Base-by-base conservation (phyloP, 768 basidiomycete genomes). In the Agrocybe pediades region DNA sequence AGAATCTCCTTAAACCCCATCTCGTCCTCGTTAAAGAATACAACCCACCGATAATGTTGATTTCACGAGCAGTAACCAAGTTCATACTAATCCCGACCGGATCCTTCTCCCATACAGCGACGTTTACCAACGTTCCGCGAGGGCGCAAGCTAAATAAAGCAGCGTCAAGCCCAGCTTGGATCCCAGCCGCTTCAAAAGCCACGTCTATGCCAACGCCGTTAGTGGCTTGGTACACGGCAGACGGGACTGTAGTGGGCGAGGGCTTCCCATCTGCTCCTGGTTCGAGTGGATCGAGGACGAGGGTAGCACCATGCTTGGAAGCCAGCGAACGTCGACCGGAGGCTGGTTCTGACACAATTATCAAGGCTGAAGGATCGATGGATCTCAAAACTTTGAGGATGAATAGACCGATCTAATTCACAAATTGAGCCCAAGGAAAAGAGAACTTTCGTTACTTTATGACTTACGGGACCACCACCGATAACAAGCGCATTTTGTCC, bases 111-210 rank as follows among this genome's bases (percentile, higher is more conserved):
- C 79, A 81, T 8, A 77, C 49, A 1, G 77, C 75, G 16, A 80
- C 65, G 53, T 74, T 74, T 15, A 78, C 62, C 20, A 77, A 57
- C 0, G 62, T 69, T 16, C 80, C 79, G 25, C 73, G 59, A 0
- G 73, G 63, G 20, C 72, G 69, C 9, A 78, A 63, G 23, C 71
- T 69, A 6, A 49, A 29, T 11, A 80, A 58, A 7, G 71, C 74
- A 6, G 68, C 57, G 27, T 74, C 69, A 11, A 80, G 49, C 41
- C 71, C 68, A 13, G 64, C 63, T 55, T 77, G 74, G 2, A 70
- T 57, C 0, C 79, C 79, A 2, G 78, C 76, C 16, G 77, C 76
- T 41, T 82, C 80, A 56, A 78, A 79, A 3, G 70, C 75, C 41
- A 79, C 65, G 53, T 79, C 75, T 9, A 75, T 75, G 21, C 79